Base-by-base conservation (phyloP, 83 land plant species). In the Thuja plicata region DNA sequence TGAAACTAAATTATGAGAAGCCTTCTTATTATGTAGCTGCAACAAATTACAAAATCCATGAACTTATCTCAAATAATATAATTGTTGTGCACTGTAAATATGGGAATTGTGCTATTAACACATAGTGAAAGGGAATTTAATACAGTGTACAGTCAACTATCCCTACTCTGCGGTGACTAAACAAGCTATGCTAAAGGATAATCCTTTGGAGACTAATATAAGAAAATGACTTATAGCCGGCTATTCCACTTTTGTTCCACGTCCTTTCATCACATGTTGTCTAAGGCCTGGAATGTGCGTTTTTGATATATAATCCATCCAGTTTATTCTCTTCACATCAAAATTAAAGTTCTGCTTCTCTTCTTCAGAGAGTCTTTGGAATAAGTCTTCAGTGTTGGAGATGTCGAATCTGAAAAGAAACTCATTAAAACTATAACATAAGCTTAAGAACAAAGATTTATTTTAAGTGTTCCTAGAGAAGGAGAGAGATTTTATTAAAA, bases 231-330 rank as follows among this genome's bases (percentile, higher is more conserved):
- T 54, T 54, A 3, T 9, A 54, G n/a, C 7, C 11, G n/a, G 30
- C 8, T 66, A 27, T 10, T 66, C 73, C 73, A 66, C n/a, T 24
- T 15, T 48, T 83, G 91, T 89, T 40, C 95, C 92, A 50, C 97
- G 95, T 9, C 96, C 99, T 86, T 94, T 96, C 92, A 95, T 92
- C 57, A 96, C 95, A 93, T 96, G 94, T 87, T 92, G 92, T 86
- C 97, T 90, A 19, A 97, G 85, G 35, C 99, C 98, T 11, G 98
- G 98, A 89, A 97, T 92, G 81, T 97, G 99, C 2, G 32, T 91
- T 40, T 95, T 93, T 8, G 90, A 84, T 50, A 97, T 93, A 89
- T 96, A 97, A 38, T 94, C 94, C 62, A 90, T 90, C 99, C 99
- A 97, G 73, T 96, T 90, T 11, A 97, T 93, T 45, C 89, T 87